A percentile compares a stretch with the other conserved stretches of the same genome.
Evolutionary conservation across 176 grass and related monocot species (phyloP).

Genomic region (Olyra latifolia): DNA sequence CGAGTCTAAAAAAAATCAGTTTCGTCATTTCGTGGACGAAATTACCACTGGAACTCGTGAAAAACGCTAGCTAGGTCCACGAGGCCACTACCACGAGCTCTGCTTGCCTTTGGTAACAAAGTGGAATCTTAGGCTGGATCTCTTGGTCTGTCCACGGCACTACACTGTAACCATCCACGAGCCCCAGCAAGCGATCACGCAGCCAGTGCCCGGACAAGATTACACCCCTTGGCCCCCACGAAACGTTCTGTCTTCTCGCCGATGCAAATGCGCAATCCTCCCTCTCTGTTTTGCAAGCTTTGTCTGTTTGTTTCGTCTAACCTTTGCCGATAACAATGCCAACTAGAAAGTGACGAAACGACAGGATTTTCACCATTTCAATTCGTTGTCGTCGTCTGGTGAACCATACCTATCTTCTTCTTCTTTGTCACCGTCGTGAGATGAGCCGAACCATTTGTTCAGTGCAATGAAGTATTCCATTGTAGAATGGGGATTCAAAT

Average conservation of each 20-base stretch:
- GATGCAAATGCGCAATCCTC: not conserved
- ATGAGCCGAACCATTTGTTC: constrained; percentile 1
- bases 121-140: constrained; percentile 6
- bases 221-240: not conserved
- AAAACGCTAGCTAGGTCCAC: not conserved
- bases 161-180: constrained; percentile 28
- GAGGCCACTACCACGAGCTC: not conserved
- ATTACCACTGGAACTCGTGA: not conserved
- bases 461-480: not conserved
- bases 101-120: constrained; percentile 5
- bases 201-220: not conserved
- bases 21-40: not conserved
- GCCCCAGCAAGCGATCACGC: constrained; percentile 22
- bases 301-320: not conserved
- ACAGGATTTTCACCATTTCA: not conserved
- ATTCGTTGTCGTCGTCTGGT: not conserved
- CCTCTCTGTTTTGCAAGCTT: not conserved
- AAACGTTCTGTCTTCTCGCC: constrained; percentile 16
- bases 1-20: too few relatives aligned
- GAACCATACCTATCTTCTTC: not conserved
- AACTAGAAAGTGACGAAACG: not conserved
- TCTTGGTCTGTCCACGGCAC: constrained; percentile 21
- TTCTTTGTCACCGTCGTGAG: not conserved
- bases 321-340: not conserved
- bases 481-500: too few relatives aligned